Conservation (phyloP, 2,329 filamentous ascomycete genomes). For the Alternaria triticimaculans region DNA sequence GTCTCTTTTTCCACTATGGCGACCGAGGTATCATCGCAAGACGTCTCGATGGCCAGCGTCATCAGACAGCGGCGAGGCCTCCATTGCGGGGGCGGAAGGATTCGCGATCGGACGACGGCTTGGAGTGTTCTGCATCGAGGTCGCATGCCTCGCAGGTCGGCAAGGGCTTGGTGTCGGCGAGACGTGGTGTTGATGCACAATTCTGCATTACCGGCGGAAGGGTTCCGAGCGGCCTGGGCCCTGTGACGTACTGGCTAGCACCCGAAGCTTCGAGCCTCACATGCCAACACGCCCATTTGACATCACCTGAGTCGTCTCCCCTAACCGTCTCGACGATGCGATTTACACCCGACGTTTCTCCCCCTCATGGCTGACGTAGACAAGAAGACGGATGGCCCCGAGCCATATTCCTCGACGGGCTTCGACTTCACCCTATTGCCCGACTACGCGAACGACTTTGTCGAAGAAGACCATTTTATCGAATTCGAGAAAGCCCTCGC, state of each 20-base stretch:
- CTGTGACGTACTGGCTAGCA: slow-evolving; percentile 12
- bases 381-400: slow-evolving; percentile 59
- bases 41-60: slow-evolving; percentile 78
- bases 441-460: slow-evolving; percentile 81
- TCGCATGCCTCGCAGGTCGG: slow-evolving; percentile 24
- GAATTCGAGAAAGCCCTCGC: slow-evolving; percentile 82
- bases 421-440: slow-evolving; percentile 76
- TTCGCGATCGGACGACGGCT: slow-evolving; percentile 9
- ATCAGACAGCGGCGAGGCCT: slow-evolving; percentile 37
- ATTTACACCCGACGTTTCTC: neutral
- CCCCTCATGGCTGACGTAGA: slow-evolving; percentile 52
- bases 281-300: slow-evolving; percentile 4
- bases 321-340: slow-evolving; percentile 24
- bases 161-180: neutral
- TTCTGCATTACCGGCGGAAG: slow-evolving; percentile 5
- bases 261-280: slow-evolving; percentile 13
- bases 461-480: slow-evolving; percentile 72
- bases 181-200: neutral
- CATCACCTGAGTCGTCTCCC: neutral
- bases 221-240: slow-evolving; percentile 6
- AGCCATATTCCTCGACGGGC: slow-evolving; percentile 67
- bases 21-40: slow-evolving; percentile 93
- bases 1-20: slow-evolving; percentile 72
- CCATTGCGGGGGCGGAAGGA: slow-evolving; percentile 8
- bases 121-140: slow-evolving; percentile 17